Evolutionary conservation across 495 filamentous ascomycete species (phyloP).

Genomic region (Xylaria telfairii): DNA sequence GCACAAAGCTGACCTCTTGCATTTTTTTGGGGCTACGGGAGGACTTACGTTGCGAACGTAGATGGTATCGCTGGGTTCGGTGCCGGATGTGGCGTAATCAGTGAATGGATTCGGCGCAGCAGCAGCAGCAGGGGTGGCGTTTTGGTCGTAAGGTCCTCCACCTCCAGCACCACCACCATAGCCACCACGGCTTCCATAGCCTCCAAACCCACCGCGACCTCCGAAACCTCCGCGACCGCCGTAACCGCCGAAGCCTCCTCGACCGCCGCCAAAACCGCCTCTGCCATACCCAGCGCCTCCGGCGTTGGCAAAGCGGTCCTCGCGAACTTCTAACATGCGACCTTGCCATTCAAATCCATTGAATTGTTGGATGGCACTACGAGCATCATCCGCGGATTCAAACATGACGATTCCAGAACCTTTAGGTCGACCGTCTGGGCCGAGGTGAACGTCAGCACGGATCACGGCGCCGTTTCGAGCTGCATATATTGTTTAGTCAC

Average conservation of each 20-base stretch:
- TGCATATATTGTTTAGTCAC: constrained; percentile 30
- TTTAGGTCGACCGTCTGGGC: constrained; percentile 90
- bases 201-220: constrained; percentile 52
- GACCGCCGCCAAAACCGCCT: constrained; percentile 63
- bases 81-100: constrained; percentile 87
- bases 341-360: constrained; percentile 99
- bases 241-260: constrained; percentile 64
- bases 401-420: constrained; percentile 97
- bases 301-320: constrained; percentile 87
- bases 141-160: constrained; percentile 51
- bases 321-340: constrained; percentile 88
- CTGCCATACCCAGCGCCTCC: constrained; percentile 56
- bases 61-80: constrained; percentile 81
- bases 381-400: constrained; percentile 90
- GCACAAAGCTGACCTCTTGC: constrained; percentile 11
- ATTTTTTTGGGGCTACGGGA: neutral
- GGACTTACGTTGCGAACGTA: constrained; percentile 94
- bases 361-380: constrained; percentile 94
- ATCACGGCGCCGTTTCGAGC: constrained; percentile 80
- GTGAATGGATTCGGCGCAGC: constrained; percentile 92
- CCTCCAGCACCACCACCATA: constrained; percentile 41
- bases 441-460: constrained; percentile 93
- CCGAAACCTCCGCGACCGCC: constrained; percentile 56
- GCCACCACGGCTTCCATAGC: constrained; percentile 36
- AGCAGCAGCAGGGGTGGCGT: constrained; percentile 29